Base-by-base conservation (phyloP, 2,329 filamentous ascomycete species). In the Dryadomyces quercivorus region DNA sequence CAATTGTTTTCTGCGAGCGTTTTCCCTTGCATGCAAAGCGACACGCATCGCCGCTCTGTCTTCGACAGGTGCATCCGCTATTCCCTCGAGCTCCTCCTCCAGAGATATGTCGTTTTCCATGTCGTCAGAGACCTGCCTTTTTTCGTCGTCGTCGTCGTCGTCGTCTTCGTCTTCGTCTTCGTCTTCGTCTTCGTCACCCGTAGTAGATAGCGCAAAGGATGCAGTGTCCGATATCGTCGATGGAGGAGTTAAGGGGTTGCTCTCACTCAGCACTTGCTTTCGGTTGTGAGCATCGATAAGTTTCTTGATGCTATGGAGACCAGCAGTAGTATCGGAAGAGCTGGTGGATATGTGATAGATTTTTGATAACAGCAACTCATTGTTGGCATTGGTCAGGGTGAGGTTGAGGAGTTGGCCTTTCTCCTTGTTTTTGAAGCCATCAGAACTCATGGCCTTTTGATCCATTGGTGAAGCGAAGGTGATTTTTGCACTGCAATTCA, bases 61-160 rank as follows among this genome's bases (percentile, higher is more conserved):
- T 1, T 52, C 26, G 1, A 20, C 43, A 1, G 59, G 59, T 1
- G 58, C 58, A 18, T 58, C 57, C 0, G 53, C 46, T 12, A 60
- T 60, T 2, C 59, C 59, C 15, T 56, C 59, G 1, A 60, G 50
- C 16, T 60, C 59, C 49, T 60, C 59, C 13, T 60, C 59, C 0
- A 60, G 52, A 0, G 59, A 53, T 12, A 59, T 58, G 26, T 59
- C 55, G 2, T 55, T 43, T 40, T 46, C 53, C 2, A 49, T 26
- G 7, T 55, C 50, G 2, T 55, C 46, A 5, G 38, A 42, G 38
- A 8, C 16, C 5, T 42, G 38, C 5, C 12, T n/a, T 42, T 7
- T 42, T 13, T 13, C 38, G 16, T 42, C 16, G 12, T 42, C 38
- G 12, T 42, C 38, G 38, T n/a, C 38, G 5, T 42, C 16, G 12